phyloP scores from a whole-genome alignment of 2,329 filamentous ascomycete species.

The Alternaria burnsii region DNA sequence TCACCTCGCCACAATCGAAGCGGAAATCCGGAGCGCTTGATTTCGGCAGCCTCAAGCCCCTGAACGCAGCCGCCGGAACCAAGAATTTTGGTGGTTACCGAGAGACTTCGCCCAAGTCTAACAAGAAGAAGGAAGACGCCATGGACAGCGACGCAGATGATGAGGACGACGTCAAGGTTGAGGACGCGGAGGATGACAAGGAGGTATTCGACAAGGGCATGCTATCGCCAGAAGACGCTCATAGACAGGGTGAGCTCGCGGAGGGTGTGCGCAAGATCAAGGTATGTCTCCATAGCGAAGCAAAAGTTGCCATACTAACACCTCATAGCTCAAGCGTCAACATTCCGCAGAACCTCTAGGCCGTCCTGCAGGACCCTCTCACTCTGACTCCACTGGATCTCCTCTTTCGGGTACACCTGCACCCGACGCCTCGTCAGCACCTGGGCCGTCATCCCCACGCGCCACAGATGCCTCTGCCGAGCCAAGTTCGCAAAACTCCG shows the following conservation, averaged over 20 bases:
- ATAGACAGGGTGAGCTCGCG: constrained; percentile 76
- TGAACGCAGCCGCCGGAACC: constrained; percentile 80
- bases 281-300: constrained; percentile 63
- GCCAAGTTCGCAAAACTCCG: constrained; percentile 57
- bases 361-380: constrained; percentile 36
- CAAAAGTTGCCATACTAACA: constrained; percentile 25
- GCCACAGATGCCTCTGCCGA: constrained; percentile 47
- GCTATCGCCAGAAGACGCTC: constrained; percentile 74
- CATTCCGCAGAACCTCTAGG: constrained; percentile 76
- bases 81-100: constrained; percentile 91
- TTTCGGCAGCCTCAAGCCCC: constrained; percentile 82
- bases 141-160: constrained; percentile 84
- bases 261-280: constrained; percentile 85
- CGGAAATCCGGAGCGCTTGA: constrained; percentile 84
- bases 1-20: constrained; percentile 71
- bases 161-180: constrained; percentile 70
- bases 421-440: constrained; percentile 22
- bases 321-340: constrained; percentile 75
- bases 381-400: constrained; percentile 36
- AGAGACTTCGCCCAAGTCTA: constrained; percentile 63
- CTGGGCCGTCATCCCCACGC: constrained; percentile 41
- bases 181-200: constrained; percentile 66
- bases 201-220: constrained; percentile 62
- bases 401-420: constrained; percentile 38
- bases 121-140: constrained; percentile 61